phyloP scores from a whole-genome alignment of 202 grass and related monocot genomes.

The Elaeis oleifera region DNA sequence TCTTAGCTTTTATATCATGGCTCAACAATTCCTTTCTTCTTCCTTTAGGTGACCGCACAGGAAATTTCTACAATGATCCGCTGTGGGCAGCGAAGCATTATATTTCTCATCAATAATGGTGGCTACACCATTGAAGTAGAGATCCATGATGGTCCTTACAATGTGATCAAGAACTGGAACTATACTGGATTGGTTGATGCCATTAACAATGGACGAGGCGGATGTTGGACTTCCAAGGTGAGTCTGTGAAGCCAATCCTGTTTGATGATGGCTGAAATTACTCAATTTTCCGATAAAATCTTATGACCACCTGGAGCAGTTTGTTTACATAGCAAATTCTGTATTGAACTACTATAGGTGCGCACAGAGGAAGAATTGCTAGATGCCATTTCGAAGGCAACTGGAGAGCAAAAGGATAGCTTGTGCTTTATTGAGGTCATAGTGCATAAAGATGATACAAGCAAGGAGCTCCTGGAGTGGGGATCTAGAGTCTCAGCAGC shows the following conservation, averaged over 20 bases:
- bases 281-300: neutral
- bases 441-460: constrained; percentile 6
- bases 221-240: constrained; percentile 14
- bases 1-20: no score
- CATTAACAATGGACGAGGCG: neutral
- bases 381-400: neutral
- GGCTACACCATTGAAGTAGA: constrained; percentile 12
- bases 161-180: constrained; percentile 13
- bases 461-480: constrained; percentile 12
- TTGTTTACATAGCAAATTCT: neutral
- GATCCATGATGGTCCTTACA: constrained; percentile 14
- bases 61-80: constrained; percentile 11
- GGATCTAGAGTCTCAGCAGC: neutral
- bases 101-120: constrained; percentile 12
- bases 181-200: constrained; percentile 6
- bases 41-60: constrained; percentile 4
- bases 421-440: constrained; percentile 9
- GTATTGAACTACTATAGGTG: neutral
- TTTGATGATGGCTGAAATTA: neutral
- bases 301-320: neutral
- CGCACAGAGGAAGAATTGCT: constrained; percentile 4
- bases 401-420: neutral
- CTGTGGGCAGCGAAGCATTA: constrained; percentile 3
- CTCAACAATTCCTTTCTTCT: neutral
- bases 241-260: neutral